phyloP scores from a whole-genome alignment of 2,329 filamentous ascomycete genomes.

The Stemphylium beticola region DNA sequence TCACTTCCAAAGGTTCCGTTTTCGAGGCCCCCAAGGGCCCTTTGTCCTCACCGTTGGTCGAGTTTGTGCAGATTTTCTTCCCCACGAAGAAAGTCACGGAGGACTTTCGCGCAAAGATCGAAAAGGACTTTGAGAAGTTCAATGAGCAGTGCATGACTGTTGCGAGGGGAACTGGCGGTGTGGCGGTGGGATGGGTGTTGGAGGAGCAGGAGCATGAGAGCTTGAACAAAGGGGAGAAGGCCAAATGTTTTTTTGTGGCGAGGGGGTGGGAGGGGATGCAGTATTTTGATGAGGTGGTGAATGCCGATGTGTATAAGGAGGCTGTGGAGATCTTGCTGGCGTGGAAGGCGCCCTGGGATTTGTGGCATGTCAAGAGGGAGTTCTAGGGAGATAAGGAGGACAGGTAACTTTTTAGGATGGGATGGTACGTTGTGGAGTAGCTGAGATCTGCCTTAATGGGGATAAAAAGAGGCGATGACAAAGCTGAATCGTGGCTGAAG shows the following conservation, averaged over 20 bases:
- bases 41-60: slow-evolving; percentile 1
- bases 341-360: slow-evolving; percentile 3
- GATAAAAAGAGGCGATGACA: no score
- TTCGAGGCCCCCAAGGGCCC: background rate
- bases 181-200: slow-evolving; percentile 8
- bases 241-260: slow-evolving; percentile 5
- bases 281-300: slow-evolving; percentile 3
- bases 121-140: background rate
- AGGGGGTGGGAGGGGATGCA: slow-evolving; percentile 12
- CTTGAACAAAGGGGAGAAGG: background rate
- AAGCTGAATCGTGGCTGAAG: no score
- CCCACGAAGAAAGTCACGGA: background rate
- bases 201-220: slow-evolving; percentile 10
- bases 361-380: slow-evolving; percentile 9
- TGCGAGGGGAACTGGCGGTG: background rate
- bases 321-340: slow-evolving; percentile 1
- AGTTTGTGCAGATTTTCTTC: slow-evolving; percentile 9
- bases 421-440: background rate
- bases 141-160: background rate
- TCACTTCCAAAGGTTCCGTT: background rate
- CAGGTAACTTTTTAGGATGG: background rate
- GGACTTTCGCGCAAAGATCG: background rate
- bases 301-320: background rate
- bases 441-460: no score
- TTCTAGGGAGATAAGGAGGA: background rate